A percentile compares a stretch with the other conserved stretches of the same genome.
Evolutionary conservation across 1,284 basidiomycete species (phyloP).

Genomic region (Marasmius tenuissimus): DNA sequence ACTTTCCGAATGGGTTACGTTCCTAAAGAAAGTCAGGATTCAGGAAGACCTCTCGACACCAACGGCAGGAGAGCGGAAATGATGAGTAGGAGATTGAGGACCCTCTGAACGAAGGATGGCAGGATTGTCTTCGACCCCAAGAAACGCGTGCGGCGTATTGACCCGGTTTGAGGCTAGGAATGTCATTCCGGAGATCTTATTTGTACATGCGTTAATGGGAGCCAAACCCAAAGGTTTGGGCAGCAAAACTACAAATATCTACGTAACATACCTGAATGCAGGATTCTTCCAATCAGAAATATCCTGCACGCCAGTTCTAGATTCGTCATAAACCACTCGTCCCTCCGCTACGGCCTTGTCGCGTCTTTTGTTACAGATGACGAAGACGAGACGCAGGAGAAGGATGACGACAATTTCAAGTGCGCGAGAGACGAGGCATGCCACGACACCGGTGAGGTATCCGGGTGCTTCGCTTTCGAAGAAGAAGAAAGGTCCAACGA

Average conservation of each 20-base stretch:
- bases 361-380: slow-evolving; percentile 35
- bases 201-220: too few species aligned
- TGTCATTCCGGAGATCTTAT: too few species aligned
- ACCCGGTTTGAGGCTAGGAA: too few species aligned
- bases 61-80: too few species aligned
- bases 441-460: slow-evolving; percentile 41
- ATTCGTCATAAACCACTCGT: slow-evolving; percentile 20
- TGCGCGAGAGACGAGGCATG: slow-evolving; percentile 35
- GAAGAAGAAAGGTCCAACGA: slow-evolving; percentile 41
- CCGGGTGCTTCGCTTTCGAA: slow-evolving; percentile 33
- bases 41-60: too few species aligned
- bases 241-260: neutral
- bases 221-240: too few species aligned
- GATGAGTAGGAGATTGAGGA: too few species aligned
- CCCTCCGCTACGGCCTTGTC: slow-evolving; percentile 27
- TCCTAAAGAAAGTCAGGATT: too few species aligned
- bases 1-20: too few species aligned
- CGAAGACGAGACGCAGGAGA: slow-evolving; percentile 36
- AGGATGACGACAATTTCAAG: slow-evolving; percentile 34
- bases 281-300: slow-evolving; percentile 28
- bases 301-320: slow-evolving; percentile 16
- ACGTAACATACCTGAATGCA: slow-evolving; percentile 23
- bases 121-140: too few species aligned
- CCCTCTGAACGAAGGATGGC: too few species aligned
- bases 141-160: too few species aligned